Base-by-base conservation (phyloP, 1,284 basidiomycete genomes). In the Rhodotorula sp. region DNA sequence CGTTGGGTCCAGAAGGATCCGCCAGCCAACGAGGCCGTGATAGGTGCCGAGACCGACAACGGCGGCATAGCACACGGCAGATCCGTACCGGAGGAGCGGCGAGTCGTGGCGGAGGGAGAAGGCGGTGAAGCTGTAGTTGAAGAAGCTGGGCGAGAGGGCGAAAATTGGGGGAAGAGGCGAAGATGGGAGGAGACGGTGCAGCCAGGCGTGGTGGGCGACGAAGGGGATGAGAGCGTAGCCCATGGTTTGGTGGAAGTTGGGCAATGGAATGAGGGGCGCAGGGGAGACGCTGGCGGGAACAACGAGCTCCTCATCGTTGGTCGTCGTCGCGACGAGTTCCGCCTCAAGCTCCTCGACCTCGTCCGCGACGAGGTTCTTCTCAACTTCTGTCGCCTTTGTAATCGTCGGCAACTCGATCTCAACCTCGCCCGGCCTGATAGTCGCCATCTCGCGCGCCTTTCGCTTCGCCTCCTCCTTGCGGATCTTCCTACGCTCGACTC, bases 161-260 rank as follows among this genome's bases (percentile, higher is more conserved):
- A 60, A 64, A 59, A 66, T 70, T 29, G 70, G 70, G 7, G 67
- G 64, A 4, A 61, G 48, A n/a, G 66, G 62, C 8, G 62, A 65
- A 10, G 66, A 52, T 24, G 76, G 77, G 20, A 76, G 59, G 34
- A 75, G 62, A 4, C 77, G 77, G 65, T 78, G 77, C 4, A 74
- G 47, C 53, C 65, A 72, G 34, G 59, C 52, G 62, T 78, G 77
- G 39, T 67, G 66, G 8, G 59, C 24, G 51, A 73, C 55, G 30
- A 76, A 54, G 4, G 75, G 75, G 27, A 77, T 15, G 36, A 78
- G 65, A n/a, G 66, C 49, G 67, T 74, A 78, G n/a, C 77, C 77
- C 6, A 74, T 69, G 4, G 32, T 22, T 17, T 73, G 68, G 57
- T 76, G 74, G 0, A 62, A n/a, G 20, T 72, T 74, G 30, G 71